Base-by-base conservation (phyloP, 1,139 yeast species). In the Sugiyamaella paludigena region DNA sequence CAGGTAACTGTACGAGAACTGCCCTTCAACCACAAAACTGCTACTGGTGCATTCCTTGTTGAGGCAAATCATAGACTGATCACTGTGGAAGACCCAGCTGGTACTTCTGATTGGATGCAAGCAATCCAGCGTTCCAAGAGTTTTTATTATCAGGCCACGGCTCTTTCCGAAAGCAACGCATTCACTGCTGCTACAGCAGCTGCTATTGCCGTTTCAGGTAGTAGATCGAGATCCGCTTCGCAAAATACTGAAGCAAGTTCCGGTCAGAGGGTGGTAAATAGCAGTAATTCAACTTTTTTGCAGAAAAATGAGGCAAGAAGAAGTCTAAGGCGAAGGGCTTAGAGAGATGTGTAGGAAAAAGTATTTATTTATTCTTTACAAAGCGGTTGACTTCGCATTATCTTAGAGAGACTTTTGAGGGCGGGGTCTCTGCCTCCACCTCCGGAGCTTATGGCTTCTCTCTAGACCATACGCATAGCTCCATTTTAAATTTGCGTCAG, bases 101-200 rank as follows among this genome's bases (percentile, higher is more conserved):
- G 70, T 2, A 56, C 67, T 0, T 50, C 58, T 2, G 62, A 58
- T 7, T 70, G 74, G 74, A 57, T 67, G 55, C 54, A 52, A 7
- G 64, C 64, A 6, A 60, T 70, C 39, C 60, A 58, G 12, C 52
- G 55, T 34, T 57, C 69, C 16, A 56, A 55, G 40, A 59, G 57
- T 12, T 64, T 58, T 50, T 64, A 62, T 39, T 50, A 53, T 19
- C 65, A 63, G 53, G 57, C 64, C 7, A 53, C 58, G 7, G 53
- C 56, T 4, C 46, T 57, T 13, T 49, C 55, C 2, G 55, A 55
- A 13, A 44, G 55, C 11, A 60, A 59, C 34, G 63, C 68, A 1
- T 61, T 61, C 19, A 64, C 66, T 19, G 71, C 71, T 0, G 68
- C 70, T 2, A 60, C 69, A 3, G 72, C 72, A 1, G 72, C 72